These are phyloP conservation scores for Stromatinia cepivora DNA, from an alignment of 2,329 filamentous ascomycete species.

Conservation along the genomic window DNA sequence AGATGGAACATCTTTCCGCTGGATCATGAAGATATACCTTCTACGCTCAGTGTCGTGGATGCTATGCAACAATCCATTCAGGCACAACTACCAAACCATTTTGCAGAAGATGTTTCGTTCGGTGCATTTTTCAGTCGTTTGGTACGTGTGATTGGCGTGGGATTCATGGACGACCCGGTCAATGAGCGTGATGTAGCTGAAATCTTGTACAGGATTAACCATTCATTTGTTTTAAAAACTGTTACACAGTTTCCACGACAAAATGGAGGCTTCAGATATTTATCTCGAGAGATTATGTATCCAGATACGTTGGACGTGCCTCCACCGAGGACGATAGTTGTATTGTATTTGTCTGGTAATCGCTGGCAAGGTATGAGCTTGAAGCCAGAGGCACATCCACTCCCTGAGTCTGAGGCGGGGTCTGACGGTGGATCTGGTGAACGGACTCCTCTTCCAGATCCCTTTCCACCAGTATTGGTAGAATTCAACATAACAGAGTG, in stretches of 20 bases:
- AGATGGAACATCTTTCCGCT: not conserved
- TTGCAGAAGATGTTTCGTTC: not conserved
- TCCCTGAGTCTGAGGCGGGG: not conserved
- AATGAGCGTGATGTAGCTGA: conserved; percentile 9
- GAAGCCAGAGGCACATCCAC: not conserved
- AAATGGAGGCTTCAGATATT: not conserved
- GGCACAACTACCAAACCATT: not conserved
- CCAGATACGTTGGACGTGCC: not conserved
- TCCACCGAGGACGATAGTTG: not conserved
- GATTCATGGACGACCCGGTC: not conserved
- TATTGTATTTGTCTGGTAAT: not conserved
- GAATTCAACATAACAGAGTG: not conserved
- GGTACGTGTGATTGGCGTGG: not conserved
- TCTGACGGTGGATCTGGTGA: not conserved
- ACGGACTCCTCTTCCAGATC: not conserved
- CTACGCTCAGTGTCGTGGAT: not conserved
- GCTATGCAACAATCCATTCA: not conserved
- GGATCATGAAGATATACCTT: no score
- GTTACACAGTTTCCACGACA: not conserved
- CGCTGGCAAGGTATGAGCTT: not conserved
- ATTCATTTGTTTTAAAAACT: conserved; percentile 10
- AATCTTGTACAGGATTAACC: not conserved
- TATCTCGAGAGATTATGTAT: not conserved
- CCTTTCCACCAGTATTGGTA: rapidly evolving
- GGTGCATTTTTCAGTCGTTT: not conserved